phyloP scores from a whole-genome alignment of 140 eudicot species.

The Stevia rebaudiana region DNA sequence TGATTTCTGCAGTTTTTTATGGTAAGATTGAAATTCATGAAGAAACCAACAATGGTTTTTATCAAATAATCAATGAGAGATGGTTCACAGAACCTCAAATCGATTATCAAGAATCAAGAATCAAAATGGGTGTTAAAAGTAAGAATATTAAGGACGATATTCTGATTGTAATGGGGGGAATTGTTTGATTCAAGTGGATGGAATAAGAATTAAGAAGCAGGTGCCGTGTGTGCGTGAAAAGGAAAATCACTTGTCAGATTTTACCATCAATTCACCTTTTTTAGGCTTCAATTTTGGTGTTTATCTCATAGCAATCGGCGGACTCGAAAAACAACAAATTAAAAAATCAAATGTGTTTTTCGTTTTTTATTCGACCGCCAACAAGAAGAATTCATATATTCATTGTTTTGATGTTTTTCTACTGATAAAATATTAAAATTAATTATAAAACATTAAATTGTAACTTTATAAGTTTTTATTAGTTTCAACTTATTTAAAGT shows the following conservation, averaged over 20 bases:
- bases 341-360: not conserved
- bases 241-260: slow-evolving; percentile 11
- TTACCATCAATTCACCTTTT: slow-evolving; percentile 16
- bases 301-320: slow-evolving; percentile 17
- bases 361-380: slow-evolving; percentile 14
- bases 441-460: not conserved
- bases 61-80: not conserved
- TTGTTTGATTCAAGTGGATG: slow-evolving; percentile 23
- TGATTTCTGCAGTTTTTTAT: not conserved
- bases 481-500: too few species aligned
- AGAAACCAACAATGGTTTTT: slow-evolving; percentile 4
- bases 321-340: slow-evolving; percentile 13
- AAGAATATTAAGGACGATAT: slow-evolving; percentile 1
- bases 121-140: slow-evolving; percentile 3
- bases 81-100: not conserved
- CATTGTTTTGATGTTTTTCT: not conserved
- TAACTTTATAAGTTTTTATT: too few species aligned
- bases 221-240: slow-evolving; percentile 19
- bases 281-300: slow-evolving; percentile 5
- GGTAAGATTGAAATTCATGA: not conserved
- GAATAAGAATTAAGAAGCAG: slow-evolving; percentile 4
- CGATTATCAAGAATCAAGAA: not conserved
- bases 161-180: slow-evolving; percentile 11
- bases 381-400: not conserved
- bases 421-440: not conserved